Base-by-base conservation (phyloP, 1,284 basidiomycete species). In the Schizophyllum amplum region DNA sequence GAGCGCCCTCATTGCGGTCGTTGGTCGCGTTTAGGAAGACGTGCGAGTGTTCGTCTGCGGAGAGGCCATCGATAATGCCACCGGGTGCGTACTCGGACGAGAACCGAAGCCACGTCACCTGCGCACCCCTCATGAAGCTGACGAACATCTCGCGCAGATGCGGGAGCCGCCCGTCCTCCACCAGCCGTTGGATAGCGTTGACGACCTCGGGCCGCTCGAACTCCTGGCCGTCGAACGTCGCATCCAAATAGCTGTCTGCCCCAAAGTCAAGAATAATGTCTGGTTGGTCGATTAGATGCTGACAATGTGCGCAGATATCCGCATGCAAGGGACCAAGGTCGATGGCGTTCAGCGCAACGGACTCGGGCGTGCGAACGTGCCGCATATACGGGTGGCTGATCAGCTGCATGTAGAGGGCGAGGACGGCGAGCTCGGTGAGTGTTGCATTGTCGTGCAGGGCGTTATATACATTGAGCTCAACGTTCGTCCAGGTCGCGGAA, bases 301-400 rank as follows among this genome's bases (percentile, higher is more conserved):
- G 48, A 47, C 64, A 55, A 53, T 68, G 65, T 24, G 49, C 55
- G n/a, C 52, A 54, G 7, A 70, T 58, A 23, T 62, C 26, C 3
- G 53, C 26, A 58, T 70, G 65, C 6, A 70, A 57, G 3, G 66
- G 66, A 4, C 67, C 64, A 24, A 71, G 61, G 21, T 65, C 57
- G 1, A 71, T 59, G 4, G 61, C 57, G 57, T 69, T 68, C 1
- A 59, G 51, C 3, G 56, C 58, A 3, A 60, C 50, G 4, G 53
- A 55, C 6, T 55, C 54, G 21, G 58, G 23, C n/a, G 60, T 59
- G 6, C 66, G 61, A 17, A 73, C 65, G 0, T 33, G 7, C 6
- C 57, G 47, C 57, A 71, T 66, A 57, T 72, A 75, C 1, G 69
- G 71, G 33, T 65, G 56, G 1, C 63, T 64, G 25, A 72, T 61